A percentile compares a stretch with the other conserved stretches of the same genome.
Evolutionary conservation across 768 basidiomycete species (phyloP).

Genomic region (Aureoboletus auriporus): DNA sequence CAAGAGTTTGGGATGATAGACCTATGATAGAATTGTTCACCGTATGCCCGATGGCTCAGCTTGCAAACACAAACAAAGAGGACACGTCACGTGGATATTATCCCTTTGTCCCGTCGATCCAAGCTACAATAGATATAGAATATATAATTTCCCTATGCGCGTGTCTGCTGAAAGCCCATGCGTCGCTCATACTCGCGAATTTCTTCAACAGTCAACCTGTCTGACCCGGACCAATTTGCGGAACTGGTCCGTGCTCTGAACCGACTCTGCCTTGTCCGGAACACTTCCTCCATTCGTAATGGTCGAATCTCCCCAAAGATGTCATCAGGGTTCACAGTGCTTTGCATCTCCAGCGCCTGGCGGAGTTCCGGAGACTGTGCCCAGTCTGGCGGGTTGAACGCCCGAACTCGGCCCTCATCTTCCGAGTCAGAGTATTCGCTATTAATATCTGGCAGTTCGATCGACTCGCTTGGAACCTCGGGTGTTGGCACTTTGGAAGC

Average conservation of each 20-base stretch:
- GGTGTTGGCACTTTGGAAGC: conserved; percentile 50
- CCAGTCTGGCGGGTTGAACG: conserved; percentile 81
- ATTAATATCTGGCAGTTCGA: conserved; percentile 92
- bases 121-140: background rate
- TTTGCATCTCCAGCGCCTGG: conserved; percentile 76
- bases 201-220: conserved; percentile 79
- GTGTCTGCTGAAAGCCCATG: conserved; percentile 72
- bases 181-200: conserved; percentile 81
- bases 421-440: conserved; percentile 98
- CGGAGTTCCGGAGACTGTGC: conserved; percentile 87
- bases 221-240: conserved; percentile 95
- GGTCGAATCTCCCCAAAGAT: conserved; percentile 89
- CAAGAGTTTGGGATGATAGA: conserved; percentile 24
- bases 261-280: conserved; percentile 69
- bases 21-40: conserved; percentile 21
- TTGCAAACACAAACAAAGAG: conserved; percentile 24
- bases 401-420: conserved; percentile 73
- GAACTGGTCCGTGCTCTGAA: conserved; percentile 91
- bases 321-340: conserved; percentile 83
- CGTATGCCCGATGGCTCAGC: conserved; percentile 14
- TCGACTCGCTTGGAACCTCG: conserved; percentile 65
- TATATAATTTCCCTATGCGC: conserved; percentile 6
- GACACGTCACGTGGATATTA: conserved; percentile 12
- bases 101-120: background rate
- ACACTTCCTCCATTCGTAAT: conserved; percentile 90